Evolutionary conservation across 2,329 filamentous ascomycete genomes (phyloP), one percentile per base, ranked within the genome.

Genomic region (Pseudogymnoascus sp.): DNA sequence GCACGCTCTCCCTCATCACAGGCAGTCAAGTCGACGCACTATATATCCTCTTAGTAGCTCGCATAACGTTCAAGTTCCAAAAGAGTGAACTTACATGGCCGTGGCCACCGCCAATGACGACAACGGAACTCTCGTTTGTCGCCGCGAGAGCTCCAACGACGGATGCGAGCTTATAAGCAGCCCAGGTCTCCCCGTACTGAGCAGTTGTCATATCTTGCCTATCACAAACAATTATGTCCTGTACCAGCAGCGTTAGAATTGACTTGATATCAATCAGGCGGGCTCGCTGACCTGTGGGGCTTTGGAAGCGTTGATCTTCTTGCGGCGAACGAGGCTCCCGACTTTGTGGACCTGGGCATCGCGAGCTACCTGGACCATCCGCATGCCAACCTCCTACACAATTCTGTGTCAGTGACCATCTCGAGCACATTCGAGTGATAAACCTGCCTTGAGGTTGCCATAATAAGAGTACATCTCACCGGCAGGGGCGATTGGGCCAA

Each of bases 1-100:
- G 55, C 55, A 12, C 55, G 55, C 55, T 57, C 55, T 12, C 18
- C 33, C 30, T 57, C 55, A 6, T 57, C 55, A 38, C 55, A 57
- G n/a, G 55, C 30, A 23, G 55, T 57, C 55, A 57, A 37, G 35
- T 57, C 55, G 15, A 57, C 55, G n/a, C 55, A 57, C 33, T 57
- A 8, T 30, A 2, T 19, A 7, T 13, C 3, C 9, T 52, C 30
- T 52, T 33, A 52, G 45, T 52, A 30, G 45, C 9, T 52, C n/a
- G 15, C 12, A 19, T 10, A 3, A 13, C n/a, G 45, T 33, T 10
- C 21, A 19, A 18, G 30, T 33, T 4, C n/a, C 23, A 30, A 52
- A n/a, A 30, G n/a, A 30, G 5, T 13, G 6, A 33, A 18, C 26
- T 52, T 10, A 52, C 45, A 52, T 57, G 30, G 35, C 55, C 55